A percentile compares a stretch with the other conserved stretches of the same genome.
phyloP scores from a whole-genome alignment of 768 basidiomycete species.

The Russula ochroleuca region DNA sequence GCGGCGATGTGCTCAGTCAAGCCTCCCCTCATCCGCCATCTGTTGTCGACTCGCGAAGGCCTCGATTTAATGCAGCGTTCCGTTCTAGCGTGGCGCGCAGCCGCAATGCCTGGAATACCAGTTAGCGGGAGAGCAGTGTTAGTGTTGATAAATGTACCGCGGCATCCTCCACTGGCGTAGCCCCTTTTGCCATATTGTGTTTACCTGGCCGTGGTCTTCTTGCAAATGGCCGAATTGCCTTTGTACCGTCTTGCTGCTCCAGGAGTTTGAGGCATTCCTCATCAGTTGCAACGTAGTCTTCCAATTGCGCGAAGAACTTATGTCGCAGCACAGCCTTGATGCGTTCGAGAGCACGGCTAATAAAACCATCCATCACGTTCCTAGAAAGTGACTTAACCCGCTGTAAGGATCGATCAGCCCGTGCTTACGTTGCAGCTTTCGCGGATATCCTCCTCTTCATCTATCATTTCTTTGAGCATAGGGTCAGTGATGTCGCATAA shows the following conservation, averaged over 20 bases:
- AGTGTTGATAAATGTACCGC: slow-evolving; percentile 48
- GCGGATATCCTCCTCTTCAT: slow-evolving; percentile 61
- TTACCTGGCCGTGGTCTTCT: slow-evolving; percentile 62
- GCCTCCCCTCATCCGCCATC: slow-evolving; percentile 11
- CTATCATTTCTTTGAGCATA: slow-evolving; percentile 77
- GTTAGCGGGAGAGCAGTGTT: slow-evolving; percentile 1
- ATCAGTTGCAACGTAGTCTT: slow-evolving; percentile 66
- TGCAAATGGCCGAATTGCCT: slow-evolving; percentile 39
- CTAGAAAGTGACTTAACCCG: slow-evolving; percentile 35
- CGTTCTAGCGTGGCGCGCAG: slow-evolving; percentile 48
- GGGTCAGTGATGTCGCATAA: slow-evolving; percentile 88
- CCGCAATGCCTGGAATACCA: slow-evolving; percentile 52
- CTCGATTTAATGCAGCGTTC: slow-evolving; percentile 21
- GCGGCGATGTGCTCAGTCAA: background rate
- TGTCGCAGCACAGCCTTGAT: slow-evolving; percentile 82
- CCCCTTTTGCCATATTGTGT: slow-evolving; percentile 88
- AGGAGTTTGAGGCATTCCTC: slow-evolving; percentile 70
- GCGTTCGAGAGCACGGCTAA: slow-evolving; percentile 64
- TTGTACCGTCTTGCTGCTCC: slow-evolving; percentile 35
- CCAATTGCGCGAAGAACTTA: slow-evolving; percentile 76
- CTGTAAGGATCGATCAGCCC: background rate
- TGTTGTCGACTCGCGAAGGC: slow-evolving; percentile 16
- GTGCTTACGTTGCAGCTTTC: slow-evolving; percentile 69
- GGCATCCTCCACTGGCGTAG: slow-evolving; percentile 75
- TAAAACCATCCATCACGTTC: slow-evolving; percentile 91